phyloP scores from a whole-genome alignment of 129 eudicot species.

The Helichrysum umbraculigerum region DNA sequence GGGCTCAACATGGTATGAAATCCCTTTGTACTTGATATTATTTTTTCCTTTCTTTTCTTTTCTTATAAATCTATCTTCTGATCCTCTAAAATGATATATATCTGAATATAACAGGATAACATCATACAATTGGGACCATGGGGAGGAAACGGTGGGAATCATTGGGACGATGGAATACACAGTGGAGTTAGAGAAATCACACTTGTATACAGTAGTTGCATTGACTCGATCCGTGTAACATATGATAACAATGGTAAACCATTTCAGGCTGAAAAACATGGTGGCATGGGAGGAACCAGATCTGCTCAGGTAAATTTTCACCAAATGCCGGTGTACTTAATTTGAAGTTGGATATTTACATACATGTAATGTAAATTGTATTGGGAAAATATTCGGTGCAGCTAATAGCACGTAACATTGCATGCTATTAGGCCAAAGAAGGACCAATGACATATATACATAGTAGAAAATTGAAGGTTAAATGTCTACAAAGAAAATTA shows the following conservation, averaged over 20 bases:
- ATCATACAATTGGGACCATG: slow-evolving; percentile 52
- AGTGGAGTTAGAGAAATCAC: slow-evolving; percentile 61
- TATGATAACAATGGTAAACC: slow-evolving; percentile 63
- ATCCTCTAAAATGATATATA: neutral
- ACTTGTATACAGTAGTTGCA: slow-evolving; percentile 52
- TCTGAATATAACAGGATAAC: slow-evolving; percentile 28
- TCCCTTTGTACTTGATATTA: neutral
- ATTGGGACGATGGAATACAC: slow-evolving; percentile 59
- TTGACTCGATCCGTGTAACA: slow-evolving; percentile 59
- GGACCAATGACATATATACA: too few relatives aligned
- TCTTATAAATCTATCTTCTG: neutral
- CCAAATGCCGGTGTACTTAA: neutral
- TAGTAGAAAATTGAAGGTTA: too few relatives aligned
- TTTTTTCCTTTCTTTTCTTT: too few relatives aligned
- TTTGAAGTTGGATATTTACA: neutral
- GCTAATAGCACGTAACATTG: too few relatives aligned
- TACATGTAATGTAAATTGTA: too few relatives aligned
- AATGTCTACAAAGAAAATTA: too few relatives aligned
- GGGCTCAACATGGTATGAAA: slow-evolving; percentile 35
- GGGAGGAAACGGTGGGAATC: slow-evolving; percentile 61
- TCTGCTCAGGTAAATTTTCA: slow-evolving; percentile 40
- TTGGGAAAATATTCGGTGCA: too few relatives aligned
- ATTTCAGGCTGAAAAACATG: slow-evolving; percentile 50
- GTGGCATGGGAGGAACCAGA: slow-evolving; percentile 58
- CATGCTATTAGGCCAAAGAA: too few relatives aligned